Conservation (phyloP, 345 rosid genomes). For the Brassica carinata region DNA sequence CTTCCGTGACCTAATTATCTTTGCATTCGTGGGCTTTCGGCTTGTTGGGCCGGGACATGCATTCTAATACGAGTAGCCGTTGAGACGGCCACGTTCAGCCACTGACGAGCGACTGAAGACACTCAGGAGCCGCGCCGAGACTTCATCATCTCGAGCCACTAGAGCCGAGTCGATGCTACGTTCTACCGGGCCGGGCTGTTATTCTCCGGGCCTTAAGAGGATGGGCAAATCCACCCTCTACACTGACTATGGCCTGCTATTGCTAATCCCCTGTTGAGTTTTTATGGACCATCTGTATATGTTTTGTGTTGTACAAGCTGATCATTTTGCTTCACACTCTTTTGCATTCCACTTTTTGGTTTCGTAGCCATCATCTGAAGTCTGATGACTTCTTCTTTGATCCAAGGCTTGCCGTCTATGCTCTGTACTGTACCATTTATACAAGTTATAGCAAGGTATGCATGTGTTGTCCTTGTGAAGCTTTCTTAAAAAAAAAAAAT, state of each 20-base stretch:
- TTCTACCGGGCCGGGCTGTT: no score
- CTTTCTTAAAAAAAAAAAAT: conserved; percentile 21
- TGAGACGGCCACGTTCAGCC: no score
- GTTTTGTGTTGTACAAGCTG: background rate
- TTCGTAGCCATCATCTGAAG: conserved; percentile 81
- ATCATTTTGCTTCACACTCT: conserved; percentile 12
- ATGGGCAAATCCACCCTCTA: no score
- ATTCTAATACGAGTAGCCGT: no score
- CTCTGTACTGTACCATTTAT: conserved; percentile 59
- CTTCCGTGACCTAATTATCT: no score
- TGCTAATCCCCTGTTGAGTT: conserved; percentile 11
- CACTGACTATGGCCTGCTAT: conserved; percentile 78
- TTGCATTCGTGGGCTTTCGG: no score
- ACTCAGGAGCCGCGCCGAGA: no score
- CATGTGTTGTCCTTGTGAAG: conserved; percentile 32
- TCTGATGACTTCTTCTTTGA: conserved; percentile 86
- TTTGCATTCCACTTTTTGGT: conserved; percentile 6
- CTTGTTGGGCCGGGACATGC: no score
- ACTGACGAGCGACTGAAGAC: no score
- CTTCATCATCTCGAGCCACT: no score
- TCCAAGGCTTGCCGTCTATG: conserved; percentile 90
- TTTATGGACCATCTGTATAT: background rate
- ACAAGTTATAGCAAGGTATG: conserved; percentile 66
- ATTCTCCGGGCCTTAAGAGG: no score
- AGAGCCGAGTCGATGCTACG: no score